Percentiles rank a stretch among this genome's conserved stretches.
Conservation (phyloP, 495 filamentous ascomycete species). For the Tuber borchii region DNA sequence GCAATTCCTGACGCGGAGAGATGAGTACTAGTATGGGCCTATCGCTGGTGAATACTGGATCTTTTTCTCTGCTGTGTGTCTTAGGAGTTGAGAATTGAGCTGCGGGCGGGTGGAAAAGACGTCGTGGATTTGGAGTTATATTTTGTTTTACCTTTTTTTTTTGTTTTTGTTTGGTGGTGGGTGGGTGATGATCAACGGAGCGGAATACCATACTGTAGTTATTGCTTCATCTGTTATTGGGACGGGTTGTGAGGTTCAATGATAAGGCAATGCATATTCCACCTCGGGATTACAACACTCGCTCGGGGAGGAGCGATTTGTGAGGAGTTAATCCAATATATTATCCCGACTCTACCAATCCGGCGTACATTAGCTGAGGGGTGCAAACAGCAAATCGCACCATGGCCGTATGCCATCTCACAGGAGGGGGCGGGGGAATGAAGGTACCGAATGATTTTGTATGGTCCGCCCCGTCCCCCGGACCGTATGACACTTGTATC, state of each 20-base stretch:
- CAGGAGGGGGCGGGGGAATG: neutral
- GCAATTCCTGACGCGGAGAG: too few relatives aligned
- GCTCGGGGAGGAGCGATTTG: neutral
- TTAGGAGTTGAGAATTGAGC: neutral
- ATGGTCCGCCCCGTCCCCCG: neutral
- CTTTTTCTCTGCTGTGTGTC: neutral
- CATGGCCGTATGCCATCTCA: too few relatives aligned
- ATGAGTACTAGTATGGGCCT: too few relatives aligned
- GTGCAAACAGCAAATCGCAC: too few relatives aligned
- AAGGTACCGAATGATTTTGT: neutral
- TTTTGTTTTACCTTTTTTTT: neutral
- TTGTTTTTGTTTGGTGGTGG: neutral
- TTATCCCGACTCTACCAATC: too few relatives aligned
- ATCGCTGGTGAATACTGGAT: neutral
- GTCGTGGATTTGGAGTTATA: neutral
- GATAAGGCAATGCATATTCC: neutral
- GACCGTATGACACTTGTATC: neutral
- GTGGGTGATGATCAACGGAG: neutral
- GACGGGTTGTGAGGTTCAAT: neutral
- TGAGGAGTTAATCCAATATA: neutral
- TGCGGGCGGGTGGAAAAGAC: neutral
- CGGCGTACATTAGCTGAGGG: too few relatives aligned
- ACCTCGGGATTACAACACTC: neutral
- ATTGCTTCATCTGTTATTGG: neutral
- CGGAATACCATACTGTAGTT: neutral